A percentile compares a stretch with the other conserved stretches of the same genome.
Conservation (phyloP, 1,139 yeast genomes). For the Tardiomyces blankii region DNA sequence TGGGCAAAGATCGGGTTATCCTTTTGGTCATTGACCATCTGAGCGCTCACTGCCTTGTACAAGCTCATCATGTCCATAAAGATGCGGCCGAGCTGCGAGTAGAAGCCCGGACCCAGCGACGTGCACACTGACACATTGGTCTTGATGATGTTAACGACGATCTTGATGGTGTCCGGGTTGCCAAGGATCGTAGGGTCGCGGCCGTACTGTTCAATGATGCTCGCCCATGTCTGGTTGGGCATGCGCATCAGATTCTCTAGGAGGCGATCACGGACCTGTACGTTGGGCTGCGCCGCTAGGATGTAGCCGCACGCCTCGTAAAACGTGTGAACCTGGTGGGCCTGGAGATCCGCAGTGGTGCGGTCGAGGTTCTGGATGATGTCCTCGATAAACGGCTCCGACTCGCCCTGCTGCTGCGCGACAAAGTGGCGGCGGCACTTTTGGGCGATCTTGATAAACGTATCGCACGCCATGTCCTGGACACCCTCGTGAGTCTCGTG, state of each 20-base stretch:
- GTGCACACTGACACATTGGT: slow-evolving; percentile 92
- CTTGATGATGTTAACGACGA: slow-evolving; percentile 85
- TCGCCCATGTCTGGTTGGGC: slow-evolving; percentile 92
- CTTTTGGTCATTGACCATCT: slow-evolving; percentile 67
- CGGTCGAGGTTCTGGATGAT: slow-evolving; percentile 72
- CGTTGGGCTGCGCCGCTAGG: slow-evolving; percentile 67
- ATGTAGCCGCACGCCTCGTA: slow-evolving; percentile 97
- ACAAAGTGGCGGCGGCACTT: slow-evolving; percentile 96
- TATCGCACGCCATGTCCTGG: slow-evolving; percentile 99
- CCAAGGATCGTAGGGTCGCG: slow-evolving; percentile 76
- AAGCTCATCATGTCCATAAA: slow-evolving; percentile 84
- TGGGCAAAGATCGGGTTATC: slow-evolving; percentile 86
- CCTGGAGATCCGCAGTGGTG: slow-evolving; percentile 86
- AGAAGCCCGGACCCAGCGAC: slow-evolving; percentile 86
- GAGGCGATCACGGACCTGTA: slow-evolving; percentile 56
- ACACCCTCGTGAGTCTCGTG: slow-evolving; percentile 99
- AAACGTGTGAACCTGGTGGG: slow-evolving; percentile 96
- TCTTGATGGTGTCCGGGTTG: slow-evolving; percentile 81
- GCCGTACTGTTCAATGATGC: slow-evolving; percentile 80
- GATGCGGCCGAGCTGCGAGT: slow-evolving; percentile 77
- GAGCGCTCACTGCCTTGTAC: slow-evolving; percentile 70
- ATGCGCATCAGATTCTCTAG: slow-evolving; percentile 73
- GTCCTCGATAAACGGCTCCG: slow-evolving; percentile 88
- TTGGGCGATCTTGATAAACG: slow-evolving; percentile 87
- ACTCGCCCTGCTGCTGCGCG: slow-evolving; percentile 71